phyloP scores from a whole-genome alignment of 768 basidiomycete species.

The Termitomyces sp. region DNA sequence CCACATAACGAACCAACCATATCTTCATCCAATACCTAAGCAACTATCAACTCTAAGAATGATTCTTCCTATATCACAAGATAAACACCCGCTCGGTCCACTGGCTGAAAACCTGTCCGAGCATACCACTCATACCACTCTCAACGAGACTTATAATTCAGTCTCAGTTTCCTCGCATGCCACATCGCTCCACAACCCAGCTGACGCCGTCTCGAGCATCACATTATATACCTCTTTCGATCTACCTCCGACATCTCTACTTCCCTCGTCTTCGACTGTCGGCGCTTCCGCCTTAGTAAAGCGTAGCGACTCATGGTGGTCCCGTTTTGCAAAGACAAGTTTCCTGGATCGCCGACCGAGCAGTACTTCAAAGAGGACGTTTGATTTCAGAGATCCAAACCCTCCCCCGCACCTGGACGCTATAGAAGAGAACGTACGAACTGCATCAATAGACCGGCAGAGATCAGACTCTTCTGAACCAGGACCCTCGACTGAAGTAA shows the following conservation, averaged over 20 bases:
- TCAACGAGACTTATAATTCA: constrained; percentile 22
- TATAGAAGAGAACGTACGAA: constrained; percentile 50
- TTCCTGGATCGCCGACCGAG: constrained; percentile 57
- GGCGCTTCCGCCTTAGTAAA: constrained; percentile 45
- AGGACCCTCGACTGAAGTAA: constrained; percentile 3
- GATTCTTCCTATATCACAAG: constrained; percentile 28
- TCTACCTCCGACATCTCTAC: constrained; percentile 22
- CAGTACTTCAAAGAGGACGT: constrained; percentile 28
- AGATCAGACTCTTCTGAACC: constrained; percentile 7
- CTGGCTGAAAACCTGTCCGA: constrained; percentile 35
- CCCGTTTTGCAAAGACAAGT: constrained; percentile 62
- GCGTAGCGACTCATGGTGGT: constrained; percentile 77
- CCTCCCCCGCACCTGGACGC: constrained; percentile 64
- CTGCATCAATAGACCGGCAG: constrained; percentile 18
- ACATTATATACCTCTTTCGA: constrained; percentile 27
- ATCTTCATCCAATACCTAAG: constrained; percentile 12
- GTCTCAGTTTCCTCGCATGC: constrained; percentile 24
- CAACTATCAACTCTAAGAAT: constrained; percentile 25
- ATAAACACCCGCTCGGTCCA: constrained; percentile 32
- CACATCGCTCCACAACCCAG: constrained; percentile 24
- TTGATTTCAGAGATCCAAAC: constrained; percentile 77
- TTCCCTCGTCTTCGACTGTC: constrained; percentile 37
- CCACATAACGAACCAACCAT: constrained; percentile 1
- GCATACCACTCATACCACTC: constrained; percentile 28
- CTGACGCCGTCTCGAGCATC: constrained; percentile 14